Base-by-base conservation (phyloP, 2,329 filamentous ascomycete genomes). In the Paracamarosporium sp. region DNA sequence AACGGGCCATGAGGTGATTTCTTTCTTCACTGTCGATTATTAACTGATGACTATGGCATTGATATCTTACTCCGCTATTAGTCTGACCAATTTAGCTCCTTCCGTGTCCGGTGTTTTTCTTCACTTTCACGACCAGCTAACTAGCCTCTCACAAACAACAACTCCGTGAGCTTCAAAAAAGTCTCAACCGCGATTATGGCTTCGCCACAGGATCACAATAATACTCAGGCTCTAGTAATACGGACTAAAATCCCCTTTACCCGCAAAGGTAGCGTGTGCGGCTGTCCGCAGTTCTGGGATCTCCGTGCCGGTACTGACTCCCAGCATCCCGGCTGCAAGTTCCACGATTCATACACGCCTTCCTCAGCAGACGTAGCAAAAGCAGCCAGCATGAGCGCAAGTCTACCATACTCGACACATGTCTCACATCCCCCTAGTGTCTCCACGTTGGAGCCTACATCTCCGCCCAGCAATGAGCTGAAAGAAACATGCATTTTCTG, bases 401-500 rank as follows among this genome's bases (percentile, higher is more conserved):
- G 3, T 3, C 6, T 22, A 17, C 12, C 36, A 22, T 20, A 1
- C 4, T n/a, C 40, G 15, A 22, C 47, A 11, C 9, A 51, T 22
- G 17, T 13, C 44, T 11, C 24, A 30, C 45, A 6, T 47, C 27
- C 7, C 40, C 8, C 11, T 17, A n/a, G 9, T 2, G n/a, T 35
- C n/a, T n/a, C 13, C 31, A 27, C 15, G 8, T 12, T 38, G 20
- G 30, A 53, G 35, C 24, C 43, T 50, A 15, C 22, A 17, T 20
- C 4, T 24, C 12, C 15, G 47, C 22, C 46, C 20, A 35, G 27
- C 51, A 35, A 22, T 40, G 33, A 20, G 24, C 15, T 25, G 9
- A 50, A 50, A 28, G 47, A 62, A 5, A 70, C 64, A 2, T 72
- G 68, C 36, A 69, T 71, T 61, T 71, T 69, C 59, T 70, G 66